Evolutionary conservation across 2,329 filamentous ascomycete genomes (phyloP), one percentile per base, ranked within the genome.

Genomic region (Daldinia sp.): DNA sequence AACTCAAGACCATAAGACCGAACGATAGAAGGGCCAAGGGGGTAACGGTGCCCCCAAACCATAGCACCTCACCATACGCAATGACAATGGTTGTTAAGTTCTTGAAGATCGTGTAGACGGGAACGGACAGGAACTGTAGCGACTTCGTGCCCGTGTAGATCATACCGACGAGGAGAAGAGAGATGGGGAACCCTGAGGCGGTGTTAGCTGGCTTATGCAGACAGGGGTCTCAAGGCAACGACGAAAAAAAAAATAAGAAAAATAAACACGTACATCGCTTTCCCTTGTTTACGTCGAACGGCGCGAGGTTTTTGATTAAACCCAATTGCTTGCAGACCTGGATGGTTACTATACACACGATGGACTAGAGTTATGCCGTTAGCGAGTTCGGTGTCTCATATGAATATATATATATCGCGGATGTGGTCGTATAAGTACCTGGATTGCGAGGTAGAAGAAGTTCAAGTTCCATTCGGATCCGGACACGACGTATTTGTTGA

Each of bases 51-150:
- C 95, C 95, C 69, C 96, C 96, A 75, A 99, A 99, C 94, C 95
- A 98, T 60, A 99, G 87, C 33, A 99, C 95, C 83, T 99, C 96
- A 74, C 96, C 96, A 75, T 99, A 99, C 63, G 96, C 96, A 77
- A 98, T 99, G 72, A 98, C 90, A 77, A 99, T 98, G 81, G 97
- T 99, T 69, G 96, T 98, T 85, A 99, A 82, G 84, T 99, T 99
- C 88, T 99, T 99, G 88, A 99, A 99, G 80, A 99, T 99, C 63
- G 96, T 99, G 84, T 99, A 99, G 28, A 99, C 96, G 26, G 96
- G 96, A 63, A 99, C 97, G 35, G 94, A 98, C 69, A 99, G 92
- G 82, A 91, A 98, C 82, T 98, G 94, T 51, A 99, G 89, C 20
- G 96, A 94, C 85, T 98, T 98, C 77, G 93, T 96, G 77, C 93